phyloP scores from a whole-genome alignment of 208 protist genomes.

The Herpetomonas tarakana region DNA sequence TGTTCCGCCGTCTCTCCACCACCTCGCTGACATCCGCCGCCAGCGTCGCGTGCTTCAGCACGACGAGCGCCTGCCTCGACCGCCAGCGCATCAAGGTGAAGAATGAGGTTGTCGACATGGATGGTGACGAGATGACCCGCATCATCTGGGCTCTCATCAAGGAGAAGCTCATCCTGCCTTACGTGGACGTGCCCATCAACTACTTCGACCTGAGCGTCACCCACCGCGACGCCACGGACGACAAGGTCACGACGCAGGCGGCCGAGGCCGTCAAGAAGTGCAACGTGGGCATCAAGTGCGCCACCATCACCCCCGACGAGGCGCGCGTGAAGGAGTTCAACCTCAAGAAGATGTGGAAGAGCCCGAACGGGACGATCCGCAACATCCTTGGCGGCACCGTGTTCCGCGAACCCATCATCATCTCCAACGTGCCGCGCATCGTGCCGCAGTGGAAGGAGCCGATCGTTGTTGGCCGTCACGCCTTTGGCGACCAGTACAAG shows the following conservation, averaged over 20 bases:
- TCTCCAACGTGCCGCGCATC: constrained; percentile 91
- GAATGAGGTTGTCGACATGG: constrained; percentile 95
- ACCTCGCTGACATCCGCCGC: constrained; percentile 16
- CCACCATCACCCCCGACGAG: constrained; percentile 98
- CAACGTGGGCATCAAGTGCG: constrained; percentile 98
- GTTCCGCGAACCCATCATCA: constrained; percentile 97
- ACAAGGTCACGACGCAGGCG: constrained; percentile 95
- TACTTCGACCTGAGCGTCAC: constrained; percentile 97
- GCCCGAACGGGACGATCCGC: constrained; percentile 98
- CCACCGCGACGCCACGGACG: constrained; percentile 93
- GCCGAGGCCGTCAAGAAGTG: constrained; percentile 93
- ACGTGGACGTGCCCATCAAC: constrained; percentile 94
- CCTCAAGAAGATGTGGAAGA: constrained; percentile 98
- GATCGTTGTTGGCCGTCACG: constrained; percentile 96
- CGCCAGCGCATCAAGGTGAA: constrained; percentile 83
- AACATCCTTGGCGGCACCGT: constrained; percentile 98
- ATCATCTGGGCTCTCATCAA: constrained; percentile 98
- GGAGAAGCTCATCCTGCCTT: constrained; percentile 97
- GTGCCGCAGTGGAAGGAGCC: constrained; percentile 94
- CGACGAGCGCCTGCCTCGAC: constrained; percentile 40
- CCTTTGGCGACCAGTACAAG: constrained; percentile 96
- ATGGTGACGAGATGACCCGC: constrained; percentile 98
- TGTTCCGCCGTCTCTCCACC: constrained; percentile 54
- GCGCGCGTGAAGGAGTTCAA: constrained; percentile 96
- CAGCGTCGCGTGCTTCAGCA: constrained; percentile 29